Conservation (phyloP, 73 alveolate genomes). For the Paramecium caudatum region DNA sequence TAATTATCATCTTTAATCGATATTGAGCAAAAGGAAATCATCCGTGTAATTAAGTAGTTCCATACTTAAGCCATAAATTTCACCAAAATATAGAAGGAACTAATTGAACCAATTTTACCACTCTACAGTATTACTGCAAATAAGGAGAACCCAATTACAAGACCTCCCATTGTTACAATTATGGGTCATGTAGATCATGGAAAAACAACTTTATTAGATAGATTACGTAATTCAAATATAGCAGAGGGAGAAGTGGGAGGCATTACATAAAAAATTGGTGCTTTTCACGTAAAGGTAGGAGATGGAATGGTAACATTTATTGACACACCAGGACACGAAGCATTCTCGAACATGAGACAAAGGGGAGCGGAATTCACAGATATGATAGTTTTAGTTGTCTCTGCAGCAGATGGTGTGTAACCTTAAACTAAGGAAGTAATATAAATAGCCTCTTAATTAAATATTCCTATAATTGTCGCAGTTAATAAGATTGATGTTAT, state of each 20-base stretch:
- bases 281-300: conserved; percentile 87
- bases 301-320: conserved; percentile 90
- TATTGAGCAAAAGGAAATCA: conserved; percentile 21
- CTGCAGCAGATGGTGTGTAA: conserved; percentile 95
- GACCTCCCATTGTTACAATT: conserved; percentile 93
- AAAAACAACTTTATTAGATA: conserved; percentile 94
- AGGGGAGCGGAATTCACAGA: conserved; percentile 97
- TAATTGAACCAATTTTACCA: conserved; percentile 22
- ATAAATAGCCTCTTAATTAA: conserved; percentile 81
- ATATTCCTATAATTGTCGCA: conserved; percentile 91
- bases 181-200: conserved; percentile 99
- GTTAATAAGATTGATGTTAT: conserved; percentile 91
- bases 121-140: not conserved
- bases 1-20: not conserved
- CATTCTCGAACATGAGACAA: conserved; percentile 90
- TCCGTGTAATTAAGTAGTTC: not conserved
- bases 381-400: conserved; percentile 90
- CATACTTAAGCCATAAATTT: not conserved
- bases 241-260: conserved; percentile 96
- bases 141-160: not conserved
- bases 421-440: conserved; percentile 94
- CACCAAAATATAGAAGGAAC: conserved; percentile 14
- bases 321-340: conserved; percentile 98
- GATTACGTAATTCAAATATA: conserved; percentile 82
- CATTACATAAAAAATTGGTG: conserved; percentile 95